Evolutionary conservation across 116 monocot genomes (phyloP), one percentile per base, ranked within the genome.

Genomic region (Papilionanthe hybrid): DNA sequence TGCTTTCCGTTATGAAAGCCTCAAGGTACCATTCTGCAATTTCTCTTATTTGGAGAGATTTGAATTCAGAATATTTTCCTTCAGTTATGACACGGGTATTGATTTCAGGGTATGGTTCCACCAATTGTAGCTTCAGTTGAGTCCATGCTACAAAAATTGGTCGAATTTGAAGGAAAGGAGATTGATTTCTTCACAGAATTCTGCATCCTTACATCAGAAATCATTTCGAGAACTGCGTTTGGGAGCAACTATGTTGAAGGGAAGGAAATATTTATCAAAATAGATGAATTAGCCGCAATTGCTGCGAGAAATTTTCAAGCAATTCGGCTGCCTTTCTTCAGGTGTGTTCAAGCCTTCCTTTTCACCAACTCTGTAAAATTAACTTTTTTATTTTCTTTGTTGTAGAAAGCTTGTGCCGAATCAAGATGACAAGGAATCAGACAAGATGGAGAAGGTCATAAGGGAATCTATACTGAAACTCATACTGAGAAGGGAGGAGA

Each of bases 201-300:
- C 32, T 25, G 9, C 9, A 49, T 76, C 13, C n/a, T 81, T 29
- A 13, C 81, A 32, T 76, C 81, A 13, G 81, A 81, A 73, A 44
- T 81, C 76, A 81, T 81, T 76, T 75, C 81, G 48, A 81, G 87
- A 53, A 84, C 90, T 12, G 90, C 94, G 7, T 94, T 94, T 71
- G 91, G 88, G 8, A 91, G 94, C 80, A 91, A 73, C 71, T 94
- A 83, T 42, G 65, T 66, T 20, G 86, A 91, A 88, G 91, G 91
- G 45, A 87, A 81, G 68, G 67, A 66, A 1, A 81, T 81, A 55
- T 81, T 81, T 27, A 74, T 41, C 49, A 76, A 81, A 66, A 25
- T 81, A 1, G 81, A 67, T 29, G 37, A 76, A 8, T 48, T 76
- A 5, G 8, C 30, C 25, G 22, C 9, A 27, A 65, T 81, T 66